Base-by-base conservation (phyloP, 129 eudicot genomes). In the Oenanthe sinensis region DNA sequence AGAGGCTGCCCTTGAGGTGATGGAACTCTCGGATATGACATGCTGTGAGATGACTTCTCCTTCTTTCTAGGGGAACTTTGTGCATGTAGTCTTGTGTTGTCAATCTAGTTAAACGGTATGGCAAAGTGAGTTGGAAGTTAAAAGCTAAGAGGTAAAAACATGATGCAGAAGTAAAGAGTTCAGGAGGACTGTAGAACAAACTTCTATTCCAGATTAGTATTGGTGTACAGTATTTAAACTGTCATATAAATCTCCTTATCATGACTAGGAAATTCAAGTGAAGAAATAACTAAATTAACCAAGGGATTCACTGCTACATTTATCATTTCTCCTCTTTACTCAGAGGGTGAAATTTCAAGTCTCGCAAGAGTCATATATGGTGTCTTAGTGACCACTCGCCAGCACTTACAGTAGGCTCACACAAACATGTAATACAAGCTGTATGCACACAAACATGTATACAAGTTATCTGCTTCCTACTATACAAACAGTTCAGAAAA, bases 1-100 rank as follows among this genome's bases (percentile, higher is more conserved):
- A 91, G 86, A 20, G 80, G 68, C 22, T 85, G 91, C 26, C 24
- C 77, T 37, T 76, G 48, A 71, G 71, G 77, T 44, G 92, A 79
- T 50, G 83, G 87, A 71, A 90, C 88, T 63, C 82, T 78, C 20
- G 96, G 96, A 71, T 84, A 92, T 15, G 96, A 95, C 36, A 6
- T 75, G 81, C 89, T 90, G 46, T 85, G 91, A 47, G 88, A 85
- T 44, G 90, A 73, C 44, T 75, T 84, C 8, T 70, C 71, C 60
- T 17, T 15, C 52, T 17, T 69, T 24, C 9, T 49, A 47, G 87
- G 54, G n/a, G 80, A 83, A 82, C 86, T 68, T 39, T 24, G 71
- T 17, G 77, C 43, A 24, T 80, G 78, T 12, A 47, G 73, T 78
- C 81, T 39, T 20, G 45, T 45, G 55, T 78, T 78, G 13, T 83